Base-by-base conservation (phyloP, 2,329 filamentous ascomycete genomes). In the Paraphoma chrysanthemicola region DNA sequence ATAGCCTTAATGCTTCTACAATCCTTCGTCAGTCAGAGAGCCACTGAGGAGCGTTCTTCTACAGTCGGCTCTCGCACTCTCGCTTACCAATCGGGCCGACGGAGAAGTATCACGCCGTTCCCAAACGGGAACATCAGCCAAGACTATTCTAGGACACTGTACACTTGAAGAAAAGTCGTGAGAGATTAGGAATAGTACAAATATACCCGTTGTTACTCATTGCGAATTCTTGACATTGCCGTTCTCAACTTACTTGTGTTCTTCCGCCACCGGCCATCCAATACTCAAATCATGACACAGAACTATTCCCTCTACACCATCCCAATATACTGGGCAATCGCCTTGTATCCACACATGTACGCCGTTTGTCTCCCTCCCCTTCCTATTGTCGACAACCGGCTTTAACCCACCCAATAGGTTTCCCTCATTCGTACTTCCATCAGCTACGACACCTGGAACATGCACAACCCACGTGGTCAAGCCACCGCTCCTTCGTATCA, bases 401-500 rank as follows among this genome's bases (percentile, higher is more conserved):
- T 43, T 17, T 16, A 49, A 23, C 23, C 23, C 28, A 29, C 5
- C 23, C 9, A 11, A 18, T 36, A 60, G 52, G 44, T 44, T 2
- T 11, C 4, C 7, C 14, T 41, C 18, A 56, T 57, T 12, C 60
- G 59, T 39, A 57, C 51, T 11, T 42, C 53, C n/a, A 68, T 66
- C 56, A 71, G 23, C 23, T 23, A 71, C 31, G 64, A 64, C 53
- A 64, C 66, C 48, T 77, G 72, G 70, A 72, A 82, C 68, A 82
- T 81, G 58, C 65, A 64, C 54, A 80, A 79, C 61, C 76, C 80
- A 2, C 76, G 78, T 46, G 59, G 73, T 31, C 57, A 56, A 4
- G 68, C 69, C 52, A 57, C 70, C 9, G 61, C 54, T 7, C 53
- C 46, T 9, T 54, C 77, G 36, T 72, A 73, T 51, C 72, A 78